Base-by-base conservation (phyloP, 139 green algal genomes). In the Spirogloea muscicola region DNA sequence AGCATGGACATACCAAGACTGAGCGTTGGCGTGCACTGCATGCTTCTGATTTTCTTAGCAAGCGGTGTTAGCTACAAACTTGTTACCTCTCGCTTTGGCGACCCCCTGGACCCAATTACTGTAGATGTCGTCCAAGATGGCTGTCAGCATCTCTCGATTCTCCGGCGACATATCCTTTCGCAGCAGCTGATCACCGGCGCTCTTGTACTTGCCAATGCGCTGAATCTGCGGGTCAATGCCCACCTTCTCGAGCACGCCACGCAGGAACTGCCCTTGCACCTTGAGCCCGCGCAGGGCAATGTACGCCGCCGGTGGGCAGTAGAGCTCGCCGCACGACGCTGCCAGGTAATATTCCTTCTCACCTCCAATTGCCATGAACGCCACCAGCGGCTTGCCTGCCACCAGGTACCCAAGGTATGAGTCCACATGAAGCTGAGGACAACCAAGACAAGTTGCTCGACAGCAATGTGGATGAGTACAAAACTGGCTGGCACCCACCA, bases 281-380 rank as follows among this genome's bases (percentile, higher is more conserved):
- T 84, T 80, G 51, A 98, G 87, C 36, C 93, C 93, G 4, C 82
- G 76, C 18, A 98, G 82, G 41, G 76, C 81, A 25, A 98, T 66
- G 57, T 79, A 88, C 10, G 87, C 93, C 5, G 82, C 77, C 57
- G 91, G 91, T 3, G 94, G 91, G 2, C 84, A 80, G 75, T 95
- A 96, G 3, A 97, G 41, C 84, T 98, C 93, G 16, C 86, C 37
- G 60, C 86, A 96, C 0, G 86, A 87, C 25, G 62, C 84, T 10
- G 90, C 91, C 29, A 98, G 72, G 77, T 90, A 96, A 73, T 97
- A 97, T 85, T 98, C 93, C 86, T 96, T 94, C 74, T 83, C 89
- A 13, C 89, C 87, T 1, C 80, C 92, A 25, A 80, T 65, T 76
- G 91, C 87, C 85, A 97, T 87, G 76, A 89, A 97, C 3, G 86